Conservation (phyloP, 805 yeast genomes). For the Metschnikowia lochheadii region DNA sequence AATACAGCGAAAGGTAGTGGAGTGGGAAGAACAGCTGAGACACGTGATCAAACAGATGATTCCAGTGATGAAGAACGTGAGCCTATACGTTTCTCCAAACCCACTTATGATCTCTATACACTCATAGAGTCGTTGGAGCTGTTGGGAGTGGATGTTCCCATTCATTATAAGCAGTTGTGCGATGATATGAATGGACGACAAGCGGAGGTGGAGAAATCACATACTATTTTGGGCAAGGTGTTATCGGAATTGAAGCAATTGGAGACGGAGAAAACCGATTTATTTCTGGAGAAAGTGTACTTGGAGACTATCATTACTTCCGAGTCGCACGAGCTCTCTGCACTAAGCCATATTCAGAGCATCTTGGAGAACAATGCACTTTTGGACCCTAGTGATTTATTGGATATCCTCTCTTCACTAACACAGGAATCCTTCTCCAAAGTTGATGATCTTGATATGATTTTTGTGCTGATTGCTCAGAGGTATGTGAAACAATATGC, state of each 20-base stretch:
- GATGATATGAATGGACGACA: conserved; percentile 18
- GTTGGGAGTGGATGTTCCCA: conserved; percentile 34
- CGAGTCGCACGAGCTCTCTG: conserved; percentile 2
- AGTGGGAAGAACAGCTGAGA: not conserved
- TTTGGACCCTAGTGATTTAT: not conserved
- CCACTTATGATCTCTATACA: conserved; percentile 26
- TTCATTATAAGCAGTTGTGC: conserved; percentile 29
- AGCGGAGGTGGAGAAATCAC: conserved; percentile 13
- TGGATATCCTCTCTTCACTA: conserved; percentile 6
- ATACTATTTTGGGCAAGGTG: conserved; percentile 13
- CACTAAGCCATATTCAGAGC: not conserved
- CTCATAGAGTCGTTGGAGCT: conserved; percentile 35
- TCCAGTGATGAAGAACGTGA: not conserved
- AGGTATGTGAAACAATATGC: conserved; percentile 5
- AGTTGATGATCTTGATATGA: conserved; percentile 2
- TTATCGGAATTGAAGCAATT: conserved; percentile 16
- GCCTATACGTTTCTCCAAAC: conserved; percentile 6
- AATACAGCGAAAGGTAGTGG: no score
- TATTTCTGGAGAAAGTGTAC: conserved; percentile 6
- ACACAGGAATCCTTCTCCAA: conserved; percentile 1
- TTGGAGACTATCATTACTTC: not conserved
- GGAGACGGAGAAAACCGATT: conserved; percentile 3
- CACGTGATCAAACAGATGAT: not conserved
- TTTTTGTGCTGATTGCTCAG: conserved; percentile 7
- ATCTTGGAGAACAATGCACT: not conserved